Evolutionary conservation across 2,329 filamentous ascomycete species (phyloP).

Genomic region (Trichoderma oligosporum): DNA sequence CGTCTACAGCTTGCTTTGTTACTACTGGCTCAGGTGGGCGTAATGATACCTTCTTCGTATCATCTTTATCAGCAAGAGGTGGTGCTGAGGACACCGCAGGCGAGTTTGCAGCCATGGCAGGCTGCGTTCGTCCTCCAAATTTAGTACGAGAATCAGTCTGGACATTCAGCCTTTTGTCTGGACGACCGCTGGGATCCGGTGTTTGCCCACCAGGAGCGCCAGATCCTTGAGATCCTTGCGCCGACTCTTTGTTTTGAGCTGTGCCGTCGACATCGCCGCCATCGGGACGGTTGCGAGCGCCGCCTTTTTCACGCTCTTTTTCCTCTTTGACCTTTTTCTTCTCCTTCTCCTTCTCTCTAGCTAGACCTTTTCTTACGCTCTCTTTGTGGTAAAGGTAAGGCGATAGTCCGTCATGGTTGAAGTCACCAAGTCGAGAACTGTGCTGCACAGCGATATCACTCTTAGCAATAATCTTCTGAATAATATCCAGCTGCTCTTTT

Average conservation of each 20-base stretch:
- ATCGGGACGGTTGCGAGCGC: not conserved
- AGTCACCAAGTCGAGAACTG: slow-evolving; percentile 13
- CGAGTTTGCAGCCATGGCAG: not conserved
- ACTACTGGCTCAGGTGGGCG: not conserved
- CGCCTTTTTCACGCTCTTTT: slow-evolving; percentile 4
- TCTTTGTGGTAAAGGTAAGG: slow-evolving; percentile 24
- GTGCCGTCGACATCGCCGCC: not conserved
- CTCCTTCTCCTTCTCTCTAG: slow-evolving; percentile 10
- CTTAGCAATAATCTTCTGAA: slow-evolving; percentile 22
- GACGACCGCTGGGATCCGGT: not conserved
- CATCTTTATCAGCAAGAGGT: not conserved
- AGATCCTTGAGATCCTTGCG: not conserved
- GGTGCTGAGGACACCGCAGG: slow-evolving; percentile 2
- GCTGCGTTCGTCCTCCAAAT: slow-evolving; percentile 2
- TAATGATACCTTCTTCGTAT: slow-evolving; percentile 5
- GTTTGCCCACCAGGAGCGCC: not conserved
- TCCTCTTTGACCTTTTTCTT: slow-evolving; percentile 17
- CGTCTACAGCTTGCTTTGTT: not conserved
- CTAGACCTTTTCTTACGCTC: slow-evolving; percentile 10
- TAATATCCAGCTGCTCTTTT: slow-evolving; percentile 22
- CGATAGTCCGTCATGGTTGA: slow-evolving; percentile 21
- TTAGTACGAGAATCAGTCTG: slow-evolving; percentile 9
- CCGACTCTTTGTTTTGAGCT: not conserved
- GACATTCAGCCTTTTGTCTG: not conserved
- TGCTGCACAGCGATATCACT: slow-evolving; percentile 19